Conservation (phyloP, 768 basidiomycete genomes). For the Clathrus columnatus region DNA sequence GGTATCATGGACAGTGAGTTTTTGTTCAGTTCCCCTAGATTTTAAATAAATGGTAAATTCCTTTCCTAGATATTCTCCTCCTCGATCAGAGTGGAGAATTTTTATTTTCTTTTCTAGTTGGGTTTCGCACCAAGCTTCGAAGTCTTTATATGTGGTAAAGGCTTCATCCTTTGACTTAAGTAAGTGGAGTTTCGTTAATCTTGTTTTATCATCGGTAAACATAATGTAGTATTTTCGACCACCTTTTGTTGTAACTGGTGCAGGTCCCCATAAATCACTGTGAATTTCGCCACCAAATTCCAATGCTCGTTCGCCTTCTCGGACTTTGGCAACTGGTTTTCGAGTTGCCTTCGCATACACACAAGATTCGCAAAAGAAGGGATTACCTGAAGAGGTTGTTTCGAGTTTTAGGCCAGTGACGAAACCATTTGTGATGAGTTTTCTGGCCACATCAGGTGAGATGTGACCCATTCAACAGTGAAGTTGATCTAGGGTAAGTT, state of each 20-base stretch:
- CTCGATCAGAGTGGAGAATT: too few species aligned
- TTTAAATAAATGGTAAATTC: conserved; percentile 26
- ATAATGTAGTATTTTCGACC: conserved; percentile 16
- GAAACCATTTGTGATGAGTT: neutral
- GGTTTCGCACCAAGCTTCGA: conserved; percentile 25
- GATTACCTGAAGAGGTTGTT: neutral
- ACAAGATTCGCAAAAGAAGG: neutral
- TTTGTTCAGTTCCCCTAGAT: conserved; percentile 28
- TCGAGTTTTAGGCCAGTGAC: conserved; percentile 1
- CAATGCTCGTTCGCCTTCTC: conserved; percentile 20
- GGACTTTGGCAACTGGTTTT: too few species aligned
- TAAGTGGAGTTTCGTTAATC: too few species aligned
- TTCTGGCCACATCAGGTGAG: neutral
- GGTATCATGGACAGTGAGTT: too few species aligned
- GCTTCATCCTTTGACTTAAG: too few species aligned
- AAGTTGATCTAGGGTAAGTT: neutral
- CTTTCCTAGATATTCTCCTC: conserved; percentile 34
- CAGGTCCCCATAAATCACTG: conserved; percentile 3
- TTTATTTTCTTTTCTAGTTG: conserved; percentile 25
- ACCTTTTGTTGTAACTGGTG: conserved; percentile 15
- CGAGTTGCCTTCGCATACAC: neutral
- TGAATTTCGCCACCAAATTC: conserved; percentile 21
- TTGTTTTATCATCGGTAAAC: conserved; percentile 13
- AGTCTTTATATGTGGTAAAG: conserved; percentile 26
- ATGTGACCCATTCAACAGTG: conserved; percentile 12